phyloP scores from a whole-genome alignment of 306 rosid genomes.

The Pueraria montana region DNA sequence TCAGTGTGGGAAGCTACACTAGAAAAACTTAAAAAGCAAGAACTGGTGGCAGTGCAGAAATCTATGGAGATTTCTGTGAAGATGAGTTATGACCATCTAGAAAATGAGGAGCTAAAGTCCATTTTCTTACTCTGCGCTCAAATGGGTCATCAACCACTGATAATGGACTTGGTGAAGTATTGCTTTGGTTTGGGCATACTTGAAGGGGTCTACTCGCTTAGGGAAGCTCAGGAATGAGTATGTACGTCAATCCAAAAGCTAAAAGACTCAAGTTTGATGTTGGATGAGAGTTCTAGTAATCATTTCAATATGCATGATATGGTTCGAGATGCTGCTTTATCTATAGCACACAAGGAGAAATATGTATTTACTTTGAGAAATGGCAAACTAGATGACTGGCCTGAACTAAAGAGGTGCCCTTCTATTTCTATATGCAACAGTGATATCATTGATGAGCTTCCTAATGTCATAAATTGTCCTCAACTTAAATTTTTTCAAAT shows the following conservation, averaged over 20 bases:
- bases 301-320: slow-evolving; percentile 17
- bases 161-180: too few species aligned
- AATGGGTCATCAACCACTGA: too few species aligned
- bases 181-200: too few species aligned
- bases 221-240: too few species aligned
- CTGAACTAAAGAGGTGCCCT: slow-evolving; percentile 13
- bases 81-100: too few species aligned
- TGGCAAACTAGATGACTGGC: slow-evolving; percentile 11
- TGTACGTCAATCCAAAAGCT: not conserved
- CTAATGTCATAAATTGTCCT: not conserved
- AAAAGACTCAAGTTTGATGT: not conserved
- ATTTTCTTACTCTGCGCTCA: too few species aligned
- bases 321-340: slow-evolving; percentile 14
- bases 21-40: not conserved
- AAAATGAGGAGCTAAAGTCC: too few species aligned
- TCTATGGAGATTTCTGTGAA: too few species aligned
- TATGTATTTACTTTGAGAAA: slow-evolving; percentile 17
- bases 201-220: too few species aligned
- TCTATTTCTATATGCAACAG: slow-evolving; percentile 12
- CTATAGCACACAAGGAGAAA: slow-evolving; percentile 17
- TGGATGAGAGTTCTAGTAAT: not conserved
- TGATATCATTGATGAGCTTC: slow-evolving; percentile 20
- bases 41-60: too few species aligned
- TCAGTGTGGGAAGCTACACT: too few species aligned
- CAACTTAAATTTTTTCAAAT: slow-evolving; percentile 23